Percentiles rank a stretch among this genome's conserved stretches.
phyloP scores from a whole-genome alignment of 2,329 filamentous ascomycete species.

The Cadophora gregata region DNA sequence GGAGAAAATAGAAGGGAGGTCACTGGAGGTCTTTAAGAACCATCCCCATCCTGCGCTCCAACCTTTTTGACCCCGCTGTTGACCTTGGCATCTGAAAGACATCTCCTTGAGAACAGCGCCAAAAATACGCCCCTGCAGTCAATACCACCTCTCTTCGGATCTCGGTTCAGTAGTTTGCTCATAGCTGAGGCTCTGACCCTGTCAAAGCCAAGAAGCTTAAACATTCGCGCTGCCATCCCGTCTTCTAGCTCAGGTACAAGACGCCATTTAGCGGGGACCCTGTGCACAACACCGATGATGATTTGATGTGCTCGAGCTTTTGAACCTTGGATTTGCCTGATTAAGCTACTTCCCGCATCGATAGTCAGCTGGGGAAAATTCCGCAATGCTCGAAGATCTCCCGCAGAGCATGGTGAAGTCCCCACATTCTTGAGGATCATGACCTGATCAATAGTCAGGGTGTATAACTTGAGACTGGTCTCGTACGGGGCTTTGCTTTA shows the following conservation, averaged over 20 bases:
- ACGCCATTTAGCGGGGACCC: not conserved
- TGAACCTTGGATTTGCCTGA: not conserved
- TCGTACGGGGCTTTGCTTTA: not conserved
- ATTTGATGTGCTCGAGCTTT: not conserved
- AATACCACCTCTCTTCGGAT: not conserved
- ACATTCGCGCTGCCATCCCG: slow-evolving; percentile 1
- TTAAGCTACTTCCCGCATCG: not conserved
- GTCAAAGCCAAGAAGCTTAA: not conserved
- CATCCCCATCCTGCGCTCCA: not conserved
- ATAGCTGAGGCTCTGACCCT: not conserved
- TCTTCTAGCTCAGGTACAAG: slow-evolving; percentile 5
- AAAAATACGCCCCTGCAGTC: not conserved
- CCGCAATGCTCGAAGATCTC: not conserved
- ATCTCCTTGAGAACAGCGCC: not conserved
- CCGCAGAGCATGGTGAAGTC: not conserved
- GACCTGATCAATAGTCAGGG: not conserved
- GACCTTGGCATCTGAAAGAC: slow-evolving; percentile 2
- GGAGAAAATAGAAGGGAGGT: not conserved
- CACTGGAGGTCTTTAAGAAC: not conserved
- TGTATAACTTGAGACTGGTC: not conserved
- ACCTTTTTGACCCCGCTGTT: not conserved
- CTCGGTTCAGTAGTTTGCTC: not conserved
- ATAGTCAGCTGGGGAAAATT: not conserved
- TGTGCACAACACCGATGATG: not conserved
- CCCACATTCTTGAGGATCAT: not conserved